phyloP scores from a whole-genome alignment of 1,139 yeast species.

The Pichia sp. region DNA sequence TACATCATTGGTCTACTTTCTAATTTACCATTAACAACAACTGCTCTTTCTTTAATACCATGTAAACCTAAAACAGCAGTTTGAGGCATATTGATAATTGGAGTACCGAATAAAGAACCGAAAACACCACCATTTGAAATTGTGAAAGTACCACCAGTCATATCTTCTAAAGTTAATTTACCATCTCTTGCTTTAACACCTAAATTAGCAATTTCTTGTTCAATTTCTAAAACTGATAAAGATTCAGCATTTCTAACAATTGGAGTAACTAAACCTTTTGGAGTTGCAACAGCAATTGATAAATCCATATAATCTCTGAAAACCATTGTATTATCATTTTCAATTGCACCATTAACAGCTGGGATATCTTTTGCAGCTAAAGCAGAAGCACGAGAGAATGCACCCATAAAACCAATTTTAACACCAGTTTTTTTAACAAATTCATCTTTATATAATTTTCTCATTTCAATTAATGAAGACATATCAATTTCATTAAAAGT shows the following conservation, averaged over 20 bases:
- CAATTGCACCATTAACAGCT: conserved; percentile 92
- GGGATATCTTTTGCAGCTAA: conserved; percentile 95
- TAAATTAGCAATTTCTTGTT: conserved; percentile 72
- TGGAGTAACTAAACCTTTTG: conserved; percentile 98
- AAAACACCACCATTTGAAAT: conserved; percentile 99
- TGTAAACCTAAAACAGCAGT: conserved; percentile 97
- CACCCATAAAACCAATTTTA: conserved; percentile 98
- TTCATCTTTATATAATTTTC: conserved; percentile 96
- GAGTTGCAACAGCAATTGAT: conserved; percentile 97
- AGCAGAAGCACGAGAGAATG: conserved; percentile 89
- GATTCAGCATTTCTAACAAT: conserved; percentile 97
- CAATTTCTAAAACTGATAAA: conserved; percentile 80
- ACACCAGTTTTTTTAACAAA: conserved; percentile 88
- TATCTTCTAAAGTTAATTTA: conserved; percentile 93
- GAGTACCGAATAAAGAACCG: conserved; percentile 97
- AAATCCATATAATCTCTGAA: conserved; percentile 96
- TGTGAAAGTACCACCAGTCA: conserved; percentile 99
- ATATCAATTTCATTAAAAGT: conserved; percentile 98
- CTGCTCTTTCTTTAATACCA: conserved; percentile 97
- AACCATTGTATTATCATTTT: conserved; percentile 86
- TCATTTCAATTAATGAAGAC: conserved; percentile 88
- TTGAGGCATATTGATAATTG: conserved; percentile 97
- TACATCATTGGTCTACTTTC: conserved; percentile 99
- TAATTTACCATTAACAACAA: conserved; percentile 81
- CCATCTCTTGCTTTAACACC: conserved; percentile 97